phyloP scores from a whole-genome alignment of 768 basidiomycete species.

The Cystoderma amianthinum region DNA sequence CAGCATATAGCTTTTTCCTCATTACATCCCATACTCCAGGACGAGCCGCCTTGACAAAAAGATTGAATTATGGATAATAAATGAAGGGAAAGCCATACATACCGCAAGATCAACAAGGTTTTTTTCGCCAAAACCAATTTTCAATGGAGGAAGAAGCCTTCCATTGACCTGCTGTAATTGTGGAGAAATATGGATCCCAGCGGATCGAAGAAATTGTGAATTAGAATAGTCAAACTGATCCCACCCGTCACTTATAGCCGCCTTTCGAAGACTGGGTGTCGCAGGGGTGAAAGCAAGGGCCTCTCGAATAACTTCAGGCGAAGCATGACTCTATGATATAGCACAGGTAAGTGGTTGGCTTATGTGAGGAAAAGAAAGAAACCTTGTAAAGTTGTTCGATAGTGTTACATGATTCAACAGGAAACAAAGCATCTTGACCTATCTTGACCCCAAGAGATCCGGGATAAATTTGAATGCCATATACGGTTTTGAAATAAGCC shows the following conservation, averaged over 20 bases:
- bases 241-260: slow-evolving; percentile 19
- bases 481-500: slow-evolving; percentile 18
- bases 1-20: slow-evolving; percentile 13
- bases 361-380: not conserved
- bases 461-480: slow-evolving; percentile 14
- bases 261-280: slow-evolving; percentile 13
- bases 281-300: slow-evolving; percentile 19
- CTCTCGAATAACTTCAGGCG: slow-evolving; percentile 21
- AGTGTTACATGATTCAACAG: slow-evolving; percentile 17
- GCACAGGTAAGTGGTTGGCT: not conserved
- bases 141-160: slow-evolving; percentile 24
- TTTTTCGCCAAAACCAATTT: slow-evolving; percentile 17
- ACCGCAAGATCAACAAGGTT: not conserved
- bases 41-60: slow-evolving; percentile 1
- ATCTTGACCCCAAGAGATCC: slow-evolving; percentile 19
- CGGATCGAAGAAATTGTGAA: slow-evolving; percentile 33
- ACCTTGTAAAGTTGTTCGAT: slow-evolving; percentile 22
- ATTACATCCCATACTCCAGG: slow-evolving; percentile 25
- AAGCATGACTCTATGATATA: slow-evolving; percentile 15
- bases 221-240: slow-evolving; percentile 24
- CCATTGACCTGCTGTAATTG: slow-evolving; percentile 24
- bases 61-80: not conserved
- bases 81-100: not conserved
- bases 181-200: slow-evolving; percentile 25
- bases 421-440: slow-evolving; percentile 18